Conservation (phyloP, 2,329 filamentous ascomycete genomes). For the Aspergillus nomiae region DNA sequence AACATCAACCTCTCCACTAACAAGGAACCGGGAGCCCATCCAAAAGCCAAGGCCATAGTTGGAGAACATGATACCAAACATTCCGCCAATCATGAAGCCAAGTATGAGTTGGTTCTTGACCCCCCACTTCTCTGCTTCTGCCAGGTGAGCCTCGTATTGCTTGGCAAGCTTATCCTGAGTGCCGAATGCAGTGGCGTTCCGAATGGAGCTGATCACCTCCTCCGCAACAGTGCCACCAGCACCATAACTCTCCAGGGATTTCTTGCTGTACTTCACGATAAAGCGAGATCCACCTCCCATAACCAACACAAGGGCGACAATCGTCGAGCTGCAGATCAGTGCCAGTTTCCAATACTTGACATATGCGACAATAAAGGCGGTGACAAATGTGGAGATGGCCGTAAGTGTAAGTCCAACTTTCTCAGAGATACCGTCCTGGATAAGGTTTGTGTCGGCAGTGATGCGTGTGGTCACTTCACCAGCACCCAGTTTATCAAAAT, state of each 20-base stretch:
- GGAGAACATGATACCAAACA: slow-evolving; percentile 82
- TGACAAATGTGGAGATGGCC: slow-evolving; percentile 78
- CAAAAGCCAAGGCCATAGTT: slow-evolving; percentile 89
- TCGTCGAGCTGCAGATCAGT: slow-evolving; percentile 78
- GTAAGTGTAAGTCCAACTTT: slow-evolving; percentile 79
- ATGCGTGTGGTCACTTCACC: slow-evolving; percentile 94
- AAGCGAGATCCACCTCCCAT: slow-evolving; percentile 75
- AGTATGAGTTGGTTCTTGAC: slow-evolving; percentile 72
- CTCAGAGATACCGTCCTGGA: slow-evolving; percentile 91
- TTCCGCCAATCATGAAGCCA: slow-evolving; percentile 75
- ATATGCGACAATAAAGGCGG: slow-evolving; percentile 89
- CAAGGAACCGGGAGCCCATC: slow-evolving; percentile 77
- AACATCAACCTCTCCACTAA: slow-evolving; percentile 66
- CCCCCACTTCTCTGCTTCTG: slow-evolving; percentile 72
- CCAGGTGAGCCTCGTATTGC: slow-evolving; percentile 78
- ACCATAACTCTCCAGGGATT: slow-evolving; percentile 76
- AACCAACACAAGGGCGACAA: slow-evolving; percentile 74
- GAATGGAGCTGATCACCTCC: slow-evolving; percentile 90
- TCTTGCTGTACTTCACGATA: slow-evolving; percentile 79
- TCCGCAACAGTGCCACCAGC: slow-evolving; percentile 85
- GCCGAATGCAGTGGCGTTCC: slow-evolving; percentile 89
- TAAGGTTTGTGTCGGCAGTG: slow-evolving; percentile 88
- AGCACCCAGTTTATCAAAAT: slow-evolving; percentile 88
- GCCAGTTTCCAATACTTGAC: slow-evolving; percentile 92
- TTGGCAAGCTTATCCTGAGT: slow-evolving; percentile 89